A percentile compares a stretch with the other conserved stretches of the same genome.
Evolutionary conservation across 805 yeast genomes (phyloP).

Genomic region (Barnettozyma populi): DNA sequence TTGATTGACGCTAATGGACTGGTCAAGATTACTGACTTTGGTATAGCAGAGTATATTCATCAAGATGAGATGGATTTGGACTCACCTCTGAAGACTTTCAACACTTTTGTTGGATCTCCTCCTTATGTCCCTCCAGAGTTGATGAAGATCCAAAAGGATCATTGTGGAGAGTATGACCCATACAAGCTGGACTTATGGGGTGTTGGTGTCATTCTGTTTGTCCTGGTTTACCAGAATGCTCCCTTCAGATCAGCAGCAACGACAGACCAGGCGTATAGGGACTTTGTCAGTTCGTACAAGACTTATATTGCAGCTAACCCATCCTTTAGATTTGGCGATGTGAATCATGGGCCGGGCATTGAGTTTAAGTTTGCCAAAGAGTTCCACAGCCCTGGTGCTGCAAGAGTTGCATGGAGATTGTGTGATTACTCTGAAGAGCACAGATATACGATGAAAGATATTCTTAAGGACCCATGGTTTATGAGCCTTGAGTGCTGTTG

Average conservation of each 20-base stretch:
- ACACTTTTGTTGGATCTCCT: conserved; percentile 67
- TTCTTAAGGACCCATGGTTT: conserved; percentile 65
- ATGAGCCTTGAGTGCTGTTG: conserved; percentile 52
- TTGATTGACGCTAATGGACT: conserved; percentile 54
- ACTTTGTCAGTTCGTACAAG: conserved; percentile 46
- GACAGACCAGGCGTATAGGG: conserved; percentile 48
- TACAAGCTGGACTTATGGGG: conserved; percentile 70
- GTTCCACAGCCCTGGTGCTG: conserved; percentile 51
- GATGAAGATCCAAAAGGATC: conserved; percentile 33
- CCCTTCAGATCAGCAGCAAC: conserved; percentile 53
- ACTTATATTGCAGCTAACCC: conserved; percentile 37
- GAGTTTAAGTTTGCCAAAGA: conserved; percentile 67
- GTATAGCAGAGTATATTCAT: conserved; percentile 65
- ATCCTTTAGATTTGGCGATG: conserved; percentile 41
- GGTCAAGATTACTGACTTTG: conserved; percentile 70
- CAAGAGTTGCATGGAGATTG: conserved; percentile 69
- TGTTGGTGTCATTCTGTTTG: conserved; percentile 61
- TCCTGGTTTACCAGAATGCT: conserved; percentile 48
- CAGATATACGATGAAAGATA: conserved; percentile 48
- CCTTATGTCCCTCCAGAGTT: conserved; percentile 82
- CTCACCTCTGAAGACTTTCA: conserved; percentile 32
- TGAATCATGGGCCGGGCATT: conserved; percentile 58
- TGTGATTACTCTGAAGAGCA: conserved; percentile 55
- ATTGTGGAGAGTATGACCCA: conserved; percentile 47
- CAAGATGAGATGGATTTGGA: conserved; percentile 43